Base-by-base conservation (phyloP, 805 yeast genomes). In the Candida pseudoglaebosa region DNA sequence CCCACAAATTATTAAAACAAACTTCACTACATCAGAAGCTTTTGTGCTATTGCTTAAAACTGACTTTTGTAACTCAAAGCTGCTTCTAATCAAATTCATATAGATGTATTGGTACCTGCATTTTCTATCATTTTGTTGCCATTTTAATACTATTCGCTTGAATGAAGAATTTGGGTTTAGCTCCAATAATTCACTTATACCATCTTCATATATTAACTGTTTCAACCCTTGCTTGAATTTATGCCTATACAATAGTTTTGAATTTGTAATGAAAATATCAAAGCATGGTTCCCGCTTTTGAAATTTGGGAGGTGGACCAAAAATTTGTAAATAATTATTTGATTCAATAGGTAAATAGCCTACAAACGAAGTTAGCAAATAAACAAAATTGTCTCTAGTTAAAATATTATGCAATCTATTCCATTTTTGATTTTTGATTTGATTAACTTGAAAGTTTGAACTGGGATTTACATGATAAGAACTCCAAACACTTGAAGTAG, bases 401-500 rank as follows among this genome's bases (percentile, higher is more conserved):
- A 78, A 44, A 1, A 56, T 21, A 2, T 40, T 42, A 40, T 61
- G 73, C 0, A 79, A 32, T 2, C 50, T 44, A 21, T 65, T 64
- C 78, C 85, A 80, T 2, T 52, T 44, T 3, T 59, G 47, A 3
- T 63, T 51, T 41, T 77, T 78, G 14, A 82, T 44, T 2, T 54
- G 38, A 13, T 64, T 57, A 2, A 66, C 64, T 17, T 58, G 57
- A n/a, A 68, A 56, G 43, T 53, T 58, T 2, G 52, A 50, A 18
- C 40, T 43, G 2, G 60, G 55, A 41, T 70, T 75, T 5, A 59
- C 51, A 4, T 61, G 54, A 1, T 48, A 45, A 24, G 70, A 58
- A 32, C 61, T 62, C 32, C 62, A 45, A 3, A 37, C 41, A 5
- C 55, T 47, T 0, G 62, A 51, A 6, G 60, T 42, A 5, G 69